Evolutionary conservation across 371 early-diverging fungal genomes (phyloP), one percentile per base, ranked within the genome.

Genomic region (Rhizopus delemar): DNA sequence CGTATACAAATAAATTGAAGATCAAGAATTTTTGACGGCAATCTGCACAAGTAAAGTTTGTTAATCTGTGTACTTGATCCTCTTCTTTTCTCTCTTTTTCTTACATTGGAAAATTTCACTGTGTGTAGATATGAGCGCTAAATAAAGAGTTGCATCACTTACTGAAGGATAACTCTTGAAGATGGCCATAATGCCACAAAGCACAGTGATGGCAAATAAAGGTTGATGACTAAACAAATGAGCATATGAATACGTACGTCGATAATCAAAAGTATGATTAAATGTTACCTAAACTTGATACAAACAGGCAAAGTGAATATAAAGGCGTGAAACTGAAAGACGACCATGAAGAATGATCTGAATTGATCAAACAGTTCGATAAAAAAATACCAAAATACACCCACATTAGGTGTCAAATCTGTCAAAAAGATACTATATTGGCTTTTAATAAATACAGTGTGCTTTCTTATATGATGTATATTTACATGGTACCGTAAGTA

Each of bases 341-440:
- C 94, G 13, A 89, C 71, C 70, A 93, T 66, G 75, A 96, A 98
- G 70, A 97, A 96, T 0, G 86, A 71, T 48, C 97, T 87, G 82
- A 97, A 98, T 60, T 94, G 93, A 62, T 96, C 95, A 83, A 98
- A 98, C 73, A 98, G 93, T 69, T 98, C 97, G 46, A 93, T 95
- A 75, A 97, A 95, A 66, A 97, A 95, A 77, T 98, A 98, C 99
- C 99, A 98, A 69, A 86, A 95, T 63, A 97, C 73, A 4, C 98
- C 98, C 34, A 96, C 79, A 71, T 94, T 98, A n/a, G 98, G 97
- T 31, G 92, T 91, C 65, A 98, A 71, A 58, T 98, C 97, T 28
- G 85, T 77, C 16, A 94, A 53, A 54, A 74, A 80, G 13, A 80
- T 15, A 36, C 80, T 80, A 51, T 34, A 6, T 22, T 22, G 22